A percentile compares a stretch with the other conserved stretches of the same genome.
These are phyloP conservation scores for Daldinia bambusicola DNA, from an alignment of 495 filamentous ascomycete species.

Conservation along the genomic window DNA sequence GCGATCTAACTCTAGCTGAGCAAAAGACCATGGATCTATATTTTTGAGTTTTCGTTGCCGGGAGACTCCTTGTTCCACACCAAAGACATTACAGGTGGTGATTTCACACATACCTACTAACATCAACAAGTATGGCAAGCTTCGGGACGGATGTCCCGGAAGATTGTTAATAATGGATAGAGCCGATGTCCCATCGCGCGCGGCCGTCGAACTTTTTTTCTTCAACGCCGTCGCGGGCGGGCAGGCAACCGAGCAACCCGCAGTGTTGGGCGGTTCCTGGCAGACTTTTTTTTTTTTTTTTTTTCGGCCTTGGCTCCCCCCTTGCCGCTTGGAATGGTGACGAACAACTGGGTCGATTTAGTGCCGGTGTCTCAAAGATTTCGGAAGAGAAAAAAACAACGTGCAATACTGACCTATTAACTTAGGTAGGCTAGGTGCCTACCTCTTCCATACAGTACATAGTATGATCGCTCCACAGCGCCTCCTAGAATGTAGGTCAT, in stretches of 20 bases:
- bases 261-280: constrained; percentile 27
- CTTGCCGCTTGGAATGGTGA: constrained; percentile 25
- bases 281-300: background rate
- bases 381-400: no score
- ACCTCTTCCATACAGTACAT: no score
- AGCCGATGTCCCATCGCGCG: constrained; percentile 5
- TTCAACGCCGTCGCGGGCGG: background rate
- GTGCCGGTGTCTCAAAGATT: background rate
- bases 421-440: no score
- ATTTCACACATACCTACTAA: constrained; percentile 14
- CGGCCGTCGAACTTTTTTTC: background rate
- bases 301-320: background rate
- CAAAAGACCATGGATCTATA: background rate
- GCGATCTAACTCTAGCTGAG: background rate
- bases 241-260: background rate
- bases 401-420: background rate
- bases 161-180: constrained; percentile 15
- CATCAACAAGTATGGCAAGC: background rate
- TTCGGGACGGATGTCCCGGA: constrained; percentile 27
- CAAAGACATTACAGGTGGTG: constrained; percentile 1
- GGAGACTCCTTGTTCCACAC: constrained; percentile 11
- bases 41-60: constrained; percentile 17
- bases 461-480: constrained; percentile 3
- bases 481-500: constrained; percentile 24
- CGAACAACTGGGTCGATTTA: constrained; percentile 16